A percentile compares a stretch with the other conserved stretches of the same genome.
Conservation (phyloP, 176 grass and related monocot species). For the Oryza brachyantha region DNA sequence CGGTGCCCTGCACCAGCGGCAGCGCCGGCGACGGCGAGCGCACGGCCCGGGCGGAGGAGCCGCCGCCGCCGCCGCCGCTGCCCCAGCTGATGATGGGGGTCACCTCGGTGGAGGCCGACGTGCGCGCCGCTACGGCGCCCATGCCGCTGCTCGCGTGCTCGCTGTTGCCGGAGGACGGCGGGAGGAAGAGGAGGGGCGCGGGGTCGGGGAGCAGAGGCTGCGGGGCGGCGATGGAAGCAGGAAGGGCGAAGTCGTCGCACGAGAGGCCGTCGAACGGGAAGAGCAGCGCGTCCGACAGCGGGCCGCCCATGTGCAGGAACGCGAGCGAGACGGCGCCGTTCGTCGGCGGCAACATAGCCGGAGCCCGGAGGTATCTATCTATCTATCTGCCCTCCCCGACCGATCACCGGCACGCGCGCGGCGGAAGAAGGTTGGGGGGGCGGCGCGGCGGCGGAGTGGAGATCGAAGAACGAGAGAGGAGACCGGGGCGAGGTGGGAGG, state of each 20-base stretch:
- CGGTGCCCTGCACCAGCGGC: constrained; percentile 13
- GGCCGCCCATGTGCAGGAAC: constrained; percentile 11
- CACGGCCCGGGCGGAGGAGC: constrained; percentile 10
- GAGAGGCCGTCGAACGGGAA: constrained; percentile 38
- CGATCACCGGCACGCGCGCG: neutral
- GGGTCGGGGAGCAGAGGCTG: neutral
- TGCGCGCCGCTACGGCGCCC: constrained; percentile 11
- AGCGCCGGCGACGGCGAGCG: constrained; percentile 6
- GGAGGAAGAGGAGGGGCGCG: neutral
- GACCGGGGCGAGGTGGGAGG: neutral
- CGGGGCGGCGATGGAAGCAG: neutral
- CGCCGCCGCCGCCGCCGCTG: neutral
- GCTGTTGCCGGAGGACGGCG: constrained; percentile 8
- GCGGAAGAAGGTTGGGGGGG: constrained; percentile 36
- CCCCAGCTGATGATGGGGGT: neutral
- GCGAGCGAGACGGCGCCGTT: constrained; percentile 33
- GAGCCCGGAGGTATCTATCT: neutral
- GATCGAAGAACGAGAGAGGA: neutral
- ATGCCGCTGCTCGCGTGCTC: neutral
- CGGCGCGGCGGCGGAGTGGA: constrained; percentile 26
- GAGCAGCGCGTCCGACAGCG: constrained; percentile 25
- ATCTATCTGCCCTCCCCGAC: neutral
- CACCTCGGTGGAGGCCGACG: neutral
- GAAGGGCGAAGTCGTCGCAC: constrained; percentile 29
- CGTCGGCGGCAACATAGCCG: constrained; percentile 55